phyloP scores from a whole-genome alignment of 2,329 filamentous ascomycete genomes.

The Biscogniauxia sp. region DNA sequence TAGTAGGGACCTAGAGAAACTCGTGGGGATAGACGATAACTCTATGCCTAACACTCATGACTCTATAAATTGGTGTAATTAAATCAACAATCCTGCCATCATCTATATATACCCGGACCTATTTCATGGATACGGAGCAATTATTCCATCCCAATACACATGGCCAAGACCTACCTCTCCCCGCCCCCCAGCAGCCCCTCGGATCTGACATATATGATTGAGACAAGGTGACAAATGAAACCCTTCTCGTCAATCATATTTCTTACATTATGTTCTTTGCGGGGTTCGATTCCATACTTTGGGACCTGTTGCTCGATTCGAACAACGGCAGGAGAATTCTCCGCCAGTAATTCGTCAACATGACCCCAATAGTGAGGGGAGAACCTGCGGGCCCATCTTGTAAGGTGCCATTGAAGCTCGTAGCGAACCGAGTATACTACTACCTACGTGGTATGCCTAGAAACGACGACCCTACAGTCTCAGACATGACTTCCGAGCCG shows the following conservation, averaged over 20 bases:
- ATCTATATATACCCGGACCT: background rate
- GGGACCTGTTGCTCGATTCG: background rate
- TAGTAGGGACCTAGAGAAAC: too few relatives aligned
- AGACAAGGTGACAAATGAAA: background rate
- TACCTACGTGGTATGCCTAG: too few relatives aligned
- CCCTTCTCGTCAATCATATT: background rate
- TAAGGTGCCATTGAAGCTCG: background rate
- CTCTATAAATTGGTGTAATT: too few relatives aligned
- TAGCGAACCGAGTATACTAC: background rate
- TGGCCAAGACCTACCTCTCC: background rate
- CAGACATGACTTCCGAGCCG: too few relatives aligned
- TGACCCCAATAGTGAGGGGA: background rate
- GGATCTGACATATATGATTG: background rate
- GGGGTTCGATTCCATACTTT: too few relatives aligned
- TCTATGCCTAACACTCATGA: too few relatives aligned
- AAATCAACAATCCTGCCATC: too few relatives aligned
- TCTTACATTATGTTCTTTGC: too few relatives aligned
- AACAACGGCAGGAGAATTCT: background rate
- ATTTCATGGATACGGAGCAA: background rate
- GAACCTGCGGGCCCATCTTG: background rate
- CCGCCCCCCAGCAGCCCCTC: background rate
- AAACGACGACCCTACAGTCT: too few relatives aligned
- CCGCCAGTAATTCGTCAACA: background rate
- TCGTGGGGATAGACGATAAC: too few relatives aligned
- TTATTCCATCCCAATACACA: background rate